A percentile compares a stretch with the other conserved stretches of the same genome.
These are phyloP conservation scores for Escovopsis sp. DNA, from an alignment of 2,329 filamentous ascomycete genomes.

Conservation along the genomic window DNA sequence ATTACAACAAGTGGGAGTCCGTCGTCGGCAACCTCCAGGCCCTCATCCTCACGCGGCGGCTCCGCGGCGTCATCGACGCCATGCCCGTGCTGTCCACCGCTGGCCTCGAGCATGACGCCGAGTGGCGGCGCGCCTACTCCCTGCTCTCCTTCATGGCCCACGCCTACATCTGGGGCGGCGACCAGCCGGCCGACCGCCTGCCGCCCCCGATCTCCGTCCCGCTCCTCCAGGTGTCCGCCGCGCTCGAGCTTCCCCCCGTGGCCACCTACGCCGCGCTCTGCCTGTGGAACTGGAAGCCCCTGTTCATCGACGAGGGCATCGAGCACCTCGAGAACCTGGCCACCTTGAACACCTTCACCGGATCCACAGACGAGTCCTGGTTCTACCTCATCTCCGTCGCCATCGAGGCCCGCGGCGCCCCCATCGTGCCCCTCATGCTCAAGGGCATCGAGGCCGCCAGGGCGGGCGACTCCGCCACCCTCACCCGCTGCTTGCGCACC, in stretches of 20 bases:
- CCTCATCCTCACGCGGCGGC: conserved; percentile 68
- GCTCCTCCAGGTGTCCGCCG: conserved; percentile 58
- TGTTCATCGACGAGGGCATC: conserved; percentile 69
- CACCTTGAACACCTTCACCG: conserved; percentile 81
- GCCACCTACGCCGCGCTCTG: conserved; percentile 87
- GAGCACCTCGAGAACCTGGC: conserved; percentile 78
- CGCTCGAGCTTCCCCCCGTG: conserved; percentile 76
- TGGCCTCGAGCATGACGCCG: conserved; percentile 64
- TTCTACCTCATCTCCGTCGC: conserved; percentile 94
- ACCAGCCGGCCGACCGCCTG: conserved; percentile 61
- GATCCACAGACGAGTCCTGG: conserved; percentile 93
- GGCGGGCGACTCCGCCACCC: conserved; percentile 49
- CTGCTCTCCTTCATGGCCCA: conserved; percentile 84
- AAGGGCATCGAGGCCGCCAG: conserved; percentile 70
- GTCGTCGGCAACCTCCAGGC: conserved; percentile 74
- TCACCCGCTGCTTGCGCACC: conserved; percentile 59
- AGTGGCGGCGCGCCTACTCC: conserved; percentile 90
- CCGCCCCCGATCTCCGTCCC: conserved; percentile 74
- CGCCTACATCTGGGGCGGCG: conserved; percentile 91
- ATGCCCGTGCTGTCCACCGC: conserved; percentile 73
- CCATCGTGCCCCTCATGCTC: conserved; percentile 78
- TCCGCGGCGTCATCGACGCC: conserved; percentile 63
- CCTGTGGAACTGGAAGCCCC: conserved; percentile 92
- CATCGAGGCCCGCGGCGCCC: conserved; percentile 82
- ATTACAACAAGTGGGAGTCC: conserved; percentile 92